Evolutionary conservation across 345 rosid species (phyloP).

Genomic region (Angophora floribunda): DNA sequence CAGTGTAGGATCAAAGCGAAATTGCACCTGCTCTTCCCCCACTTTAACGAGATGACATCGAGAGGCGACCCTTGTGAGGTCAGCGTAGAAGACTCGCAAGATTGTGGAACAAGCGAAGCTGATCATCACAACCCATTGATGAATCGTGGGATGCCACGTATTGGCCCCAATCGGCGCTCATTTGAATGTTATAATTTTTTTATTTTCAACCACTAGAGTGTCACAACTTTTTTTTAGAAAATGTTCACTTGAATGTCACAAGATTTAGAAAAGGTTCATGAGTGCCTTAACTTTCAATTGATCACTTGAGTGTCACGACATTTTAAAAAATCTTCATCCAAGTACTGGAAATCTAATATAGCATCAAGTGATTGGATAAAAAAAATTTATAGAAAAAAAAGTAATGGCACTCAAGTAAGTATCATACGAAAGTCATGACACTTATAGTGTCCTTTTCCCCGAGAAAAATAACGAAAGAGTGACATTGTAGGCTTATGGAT

Average conservation of each 20-base stretch:
- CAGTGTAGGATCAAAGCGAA: conserved; percentile 55
- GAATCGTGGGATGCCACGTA: conserved; percentile 81
- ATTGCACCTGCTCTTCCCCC: conserved; percentile 65
- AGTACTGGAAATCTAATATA: too few species aligned
- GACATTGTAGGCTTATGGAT: background rate
- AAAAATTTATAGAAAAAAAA: too few species aligned
- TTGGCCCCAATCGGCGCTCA: conserved; percentile 38
- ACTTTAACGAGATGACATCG: conserved; percentile 68
- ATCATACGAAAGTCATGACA: accelerated
- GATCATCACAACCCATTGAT: conserved; percentile 53
- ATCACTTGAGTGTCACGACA: too few species aligned
- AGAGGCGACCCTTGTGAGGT: conserved; percentile 63
- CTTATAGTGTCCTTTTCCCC: accelerated
- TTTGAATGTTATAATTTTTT: too few species aligned
- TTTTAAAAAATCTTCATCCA: too few species aligned
- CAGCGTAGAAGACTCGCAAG: conserved; percentile 22
- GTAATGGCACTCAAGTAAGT: accelerated
- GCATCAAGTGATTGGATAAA: too few species aligned
- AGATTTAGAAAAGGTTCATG: too few species aligned
- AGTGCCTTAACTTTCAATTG: too few species aligned
- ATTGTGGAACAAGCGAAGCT: conserved; percentile 8
- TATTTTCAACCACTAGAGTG: too few species aligned
- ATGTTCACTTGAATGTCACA: too few species aligned
- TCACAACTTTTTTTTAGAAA: too few species aligned
- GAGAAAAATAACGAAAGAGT: background rate